Conservation (phyloP, 805 yeast species). For the Clavispora carvajalis region DNA sequence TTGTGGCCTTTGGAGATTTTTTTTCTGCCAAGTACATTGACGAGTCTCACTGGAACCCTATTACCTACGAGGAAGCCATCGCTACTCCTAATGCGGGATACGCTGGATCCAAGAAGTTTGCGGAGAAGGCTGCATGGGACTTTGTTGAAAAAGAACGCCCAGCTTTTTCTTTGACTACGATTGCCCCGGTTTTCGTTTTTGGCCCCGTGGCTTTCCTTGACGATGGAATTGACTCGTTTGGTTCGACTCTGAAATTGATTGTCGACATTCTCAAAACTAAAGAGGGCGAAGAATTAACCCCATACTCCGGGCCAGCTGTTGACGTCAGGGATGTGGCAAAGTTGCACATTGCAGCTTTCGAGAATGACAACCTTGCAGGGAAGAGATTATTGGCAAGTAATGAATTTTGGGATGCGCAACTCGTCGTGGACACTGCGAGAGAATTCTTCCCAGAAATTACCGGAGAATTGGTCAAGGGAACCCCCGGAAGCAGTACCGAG, state of each 20-base stretch:
- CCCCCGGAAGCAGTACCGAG: slow-evolving; percentile 5
- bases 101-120: slow-evolving; percentile 5
- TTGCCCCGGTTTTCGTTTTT: slow-evolving; percentile 41
- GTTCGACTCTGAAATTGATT: slow-evolving; percentile 20
- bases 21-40: not conserved
- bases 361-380: slow-evolving; percentile 14
- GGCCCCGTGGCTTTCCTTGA: slow-evolving; percentile 49
- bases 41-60: slow-evolving; percentile 42
- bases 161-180: slow-evolving; percentile 32
- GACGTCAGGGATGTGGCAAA: slow-evolving; percentile 22
- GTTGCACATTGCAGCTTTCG: slow-evolving; percentile 12
- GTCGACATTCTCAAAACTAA: not conserved
- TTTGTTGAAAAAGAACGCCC: slow-evolving; percentile 38
- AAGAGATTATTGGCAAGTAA: slow-evolving; percentile 14
- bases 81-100: slow-evolving; percentile 1
- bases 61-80: slow-evolving; percentile 41
- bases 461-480: slow-evolving; percentile 14
- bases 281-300: not conserved
- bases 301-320: slow-evolving; percentile 1
- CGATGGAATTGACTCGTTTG: slow-evolving; percentile 10
- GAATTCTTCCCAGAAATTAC: slow-evolving; percentile 19
- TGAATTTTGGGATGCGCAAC: slow-evolving; percentile 16
- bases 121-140: slow-evolving; percentile 39
- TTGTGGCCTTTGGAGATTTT: slow-evolving; percentile 5
- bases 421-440: slow-evolving; percentile 17